phyloP scores from a whole-genome alignment of 108 stramenopile genomes.

The Conticribra guillardii region DNA sequence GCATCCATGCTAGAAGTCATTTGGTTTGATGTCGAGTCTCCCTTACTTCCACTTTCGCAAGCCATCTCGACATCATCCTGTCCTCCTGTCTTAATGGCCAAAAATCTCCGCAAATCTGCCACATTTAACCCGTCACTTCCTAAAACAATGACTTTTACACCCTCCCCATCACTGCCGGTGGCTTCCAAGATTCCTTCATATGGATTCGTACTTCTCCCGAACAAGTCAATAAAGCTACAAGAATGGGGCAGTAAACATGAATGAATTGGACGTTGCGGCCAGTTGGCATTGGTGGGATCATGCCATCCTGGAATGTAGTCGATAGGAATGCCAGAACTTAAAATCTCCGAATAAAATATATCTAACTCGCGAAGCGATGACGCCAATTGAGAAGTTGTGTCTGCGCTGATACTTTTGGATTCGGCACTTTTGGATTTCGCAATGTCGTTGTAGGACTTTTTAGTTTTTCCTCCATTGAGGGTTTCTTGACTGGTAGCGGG shows the following conservation, averaged over 20 bases:
- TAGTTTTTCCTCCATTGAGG: background rate
- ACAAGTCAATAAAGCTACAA: constrained; percentile 42
- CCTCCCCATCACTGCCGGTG: background rate
- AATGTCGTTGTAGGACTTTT: constrained; percentile 10
- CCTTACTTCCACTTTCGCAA: background rate
- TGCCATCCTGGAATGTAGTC: constrained; percentile 79
- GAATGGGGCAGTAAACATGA: constrained; percentile 66
- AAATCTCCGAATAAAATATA: constrained; percentile 57
- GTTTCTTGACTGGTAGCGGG: too few species aligned
- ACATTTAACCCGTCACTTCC: constrained; percentile 84
- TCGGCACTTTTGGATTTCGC: constrained; percentile 17
- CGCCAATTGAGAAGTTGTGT: constrained; percentile 18
- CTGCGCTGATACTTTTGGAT: constrained; percentile 25
- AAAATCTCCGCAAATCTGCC: constrained; percentile 63
- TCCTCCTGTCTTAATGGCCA: constrained; percentile 20
- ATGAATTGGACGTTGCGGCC: constrained; percentile 88
- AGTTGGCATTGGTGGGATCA: constrained; percentile 89
- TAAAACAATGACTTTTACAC: constrained; percentile 48
- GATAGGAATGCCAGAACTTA: constrained; percentile 65
- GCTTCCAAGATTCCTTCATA: constrained; percentile 57
- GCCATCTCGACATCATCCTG: constrained; percentile 27
- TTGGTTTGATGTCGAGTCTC: background rate
- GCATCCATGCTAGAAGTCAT: constrained; percentile 50
- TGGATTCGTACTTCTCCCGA: constrained; percentile 77
- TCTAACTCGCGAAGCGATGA: constrained; percentile 62